These are phyloP conservation scores for Hymenoscyphus linearis DNA, from an alignment of 2,329 filamentous ascomycete genomes.

Conservation along the genomic window DNA sequence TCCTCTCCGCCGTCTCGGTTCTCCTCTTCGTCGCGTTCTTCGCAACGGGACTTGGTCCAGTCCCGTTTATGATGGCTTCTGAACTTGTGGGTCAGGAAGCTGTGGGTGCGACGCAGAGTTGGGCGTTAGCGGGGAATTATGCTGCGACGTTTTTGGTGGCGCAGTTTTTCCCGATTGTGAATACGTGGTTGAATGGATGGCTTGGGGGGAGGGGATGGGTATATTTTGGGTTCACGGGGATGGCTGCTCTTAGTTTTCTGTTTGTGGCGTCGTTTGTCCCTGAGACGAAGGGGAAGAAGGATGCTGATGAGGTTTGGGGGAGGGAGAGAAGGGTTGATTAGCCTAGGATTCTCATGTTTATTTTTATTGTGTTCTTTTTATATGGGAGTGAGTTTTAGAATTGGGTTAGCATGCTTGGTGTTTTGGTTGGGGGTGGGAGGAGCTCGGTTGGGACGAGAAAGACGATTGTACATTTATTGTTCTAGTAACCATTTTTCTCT, in stretches of 20 bases:
- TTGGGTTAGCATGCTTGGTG: too few relatives aligned
- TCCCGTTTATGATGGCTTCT: slow-evolving; percentile 89
- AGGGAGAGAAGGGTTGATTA: slow-evolving; percentile 41
- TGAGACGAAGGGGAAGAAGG: slow-evolving; percentile 81
- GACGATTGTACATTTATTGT: too few relatives aligned
- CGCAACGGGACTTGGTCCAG: slow-evolving; percentile 83
- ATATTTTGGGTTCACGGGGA: slow-evolving; percentile 82
- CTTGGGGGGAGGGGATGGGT: slow-evolving; percentile 71
- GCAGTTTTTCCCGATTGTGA: slow-evolving; percentile 89
- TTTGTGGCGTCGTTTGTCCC: slow-evolving; percentile 76
- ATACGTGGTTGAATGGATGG: slow-evolving; percentile 59
- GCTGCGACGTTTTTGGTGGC: slow-evolving; percentile 86
- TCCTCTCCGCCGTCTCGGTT: slow-evolving; percentile 75
- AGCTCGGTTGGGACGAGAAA: too few relatives aligned
- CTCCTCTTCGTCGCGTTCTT: slow-evolving; percentile 86
- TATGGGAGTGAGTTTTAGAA: too few relatives aligned
- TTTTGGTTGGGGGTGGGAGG: too few relatives aligned
- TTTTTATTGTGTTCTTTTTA: neutral
- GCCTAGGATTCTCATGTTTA: too few relatives aligned
- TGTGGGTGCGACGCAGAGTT: slow-evolving; percentile 85
- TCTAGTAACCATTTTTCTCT: too few relatives aligned
- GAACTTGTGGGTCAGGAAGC: slow-evolving; percentile 89
- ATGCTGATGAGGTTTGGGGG: slow-evolving; percentile 88
- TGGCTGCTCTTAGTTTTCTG: slow-evolving; percentile 62
- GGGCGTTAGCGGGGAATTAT: slow-evolving; percentile 83